Percentiles rank a stretch among this genome's conserved stretches.
phyloP scores from a whole-genome alignment of 1,139 yeast species.

The Saccharomycopsis hybrid region DNA sequence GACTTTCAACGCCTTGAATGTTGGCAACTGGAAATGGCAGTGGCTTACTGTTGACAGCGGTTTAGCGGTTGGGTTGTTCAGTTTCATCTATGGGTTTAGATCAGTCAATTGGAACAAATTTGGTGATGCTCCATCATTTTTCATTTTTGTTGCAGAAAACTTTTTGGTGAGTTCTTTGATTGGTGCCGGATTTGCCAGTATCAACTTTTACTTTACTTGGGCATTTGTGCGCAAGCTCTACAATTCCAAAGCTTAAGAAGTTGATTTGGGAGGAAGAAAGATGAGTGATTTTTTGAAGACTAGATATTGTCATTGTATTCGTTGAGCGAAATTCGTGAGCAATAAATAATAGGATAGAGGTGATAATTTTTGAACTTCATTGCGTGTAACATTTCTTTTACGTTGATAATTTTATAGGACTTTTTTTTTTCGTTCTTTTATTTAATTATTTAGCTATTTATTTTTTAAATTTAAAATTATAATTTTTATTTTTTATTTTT shows the following conservation, averaged over 20 bases:
- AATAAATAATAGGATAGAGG: no score
- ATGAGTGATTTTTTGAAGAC: no score
- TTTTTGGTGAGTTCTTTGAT: conserved; percentile 31
- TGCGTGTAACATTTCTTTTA: no score
- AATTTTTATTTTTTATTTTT: no score
- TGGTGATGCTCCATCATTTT: conserved; percentile 25
- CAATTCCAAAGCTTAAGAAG: conserved; percentile 15
- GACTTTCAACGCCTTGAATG: conserved; percentile 3
- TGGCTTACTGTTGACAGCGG: conserved; percentile 12
- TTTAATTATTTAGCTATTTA: no score
- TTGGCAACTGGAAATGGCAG: conserved; percentile 19
- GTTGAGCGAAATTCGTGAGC: no score
- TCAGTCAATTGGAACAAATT: conserved; percentile 10
- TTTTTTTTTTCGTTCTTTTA: no score
- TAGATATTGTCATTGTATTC: no score
- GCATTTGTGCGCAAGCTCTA: conserved; percentile 6
- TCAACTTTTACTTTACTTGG: conserved; percentile 24
- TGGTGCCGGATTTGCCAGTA: conserved; percentile 26
- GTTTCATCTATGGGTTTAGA: conserved; percentile 12
- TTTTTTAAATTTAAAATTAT: no score
- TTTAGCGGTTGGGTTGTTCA: conserved; percentile 6
- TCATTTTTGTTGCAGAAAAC: conserved; percentile 24
- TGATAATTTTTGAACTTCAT: no score
- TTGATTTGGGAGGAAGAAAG: no score
- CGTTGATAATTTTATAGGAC: no score